Percentiles rank a stretch among this genome's conserved stretches.
These are phyloP conservation scores for Phylloporus rhodoxanthus DNA, from an alignment of 768 basidiomycete genomes.

Conservation along the genomic window DNA sequence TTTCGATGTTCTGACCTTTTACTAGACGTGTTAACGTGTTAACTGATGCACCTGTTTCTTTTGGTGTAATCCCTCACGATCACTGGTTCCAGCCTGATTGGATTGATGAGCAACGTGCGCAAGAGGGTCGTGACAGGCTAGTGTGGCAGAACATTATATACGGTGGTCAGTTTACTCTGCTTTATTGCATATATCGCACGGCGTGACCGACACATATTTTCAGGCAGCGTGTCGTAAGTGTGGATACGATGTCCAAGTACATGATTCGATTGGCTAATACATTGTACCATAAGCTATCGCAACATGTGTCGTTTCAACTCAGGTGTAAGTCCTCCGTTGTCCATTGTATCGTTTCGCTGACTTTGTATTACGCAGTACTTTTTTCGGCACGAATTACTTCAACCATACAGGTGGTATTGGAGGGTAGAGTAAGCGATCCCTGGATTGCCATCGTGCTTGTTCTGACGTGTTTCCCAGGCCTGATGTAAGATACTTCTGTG, in stretches of 20 bases:
- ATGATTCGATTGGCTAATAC: not conserved
- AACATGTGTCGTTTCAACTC: conserved; percentile 78
- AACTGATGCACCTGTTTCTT: conserved; percentile 41
- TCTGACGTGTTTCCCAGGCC: conserved; percentile 31
- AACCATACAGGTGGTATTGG: conserved; percentile 57
- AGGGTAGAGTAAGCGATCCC: conserved; percentile 43
- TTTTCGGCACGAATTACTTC: conserved; percentile 48
- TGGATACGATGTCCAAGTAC: not conserved
- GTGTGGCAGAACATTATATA: conserved; percentile 43
- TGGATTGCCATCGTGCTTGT: not conserved
- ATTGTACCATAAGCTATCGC: conserved; percentile 41
- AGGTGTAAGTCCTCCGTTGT: conserved; percentile 38
- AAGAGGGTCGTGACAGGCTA: conserved; percentile 47
- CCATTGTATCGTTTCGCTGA: conserved; percentile 1
- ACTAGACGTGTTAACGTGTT: conserved; percentile 32
- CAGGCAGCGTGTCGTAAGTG: conserved; percentile 42
- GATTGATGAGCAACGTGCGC: conserved; percentile 65
- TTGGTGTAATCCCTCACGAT: conserved; percentile 52
- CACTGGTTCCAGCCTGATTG: conserved; percentile 70
- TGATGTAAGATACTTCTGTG: conserved; percentile 49
- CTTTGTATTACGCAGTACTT: conserved; percentile 39
- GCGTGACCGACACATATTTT: conserved; percentile 4
- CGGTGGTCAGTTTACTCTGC: conserved; percentile 34
- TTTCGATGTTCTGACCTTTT: conserved; percentile 11
- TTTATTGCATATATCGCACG: not conserved